A percentile compares a stretch with the other conserved stretches of the same genome.
These are phyloP conservation scores for Rhododendron molle DNA, from an alignment of 148 eudicot species.

Conservation along the genomic window DNA sequence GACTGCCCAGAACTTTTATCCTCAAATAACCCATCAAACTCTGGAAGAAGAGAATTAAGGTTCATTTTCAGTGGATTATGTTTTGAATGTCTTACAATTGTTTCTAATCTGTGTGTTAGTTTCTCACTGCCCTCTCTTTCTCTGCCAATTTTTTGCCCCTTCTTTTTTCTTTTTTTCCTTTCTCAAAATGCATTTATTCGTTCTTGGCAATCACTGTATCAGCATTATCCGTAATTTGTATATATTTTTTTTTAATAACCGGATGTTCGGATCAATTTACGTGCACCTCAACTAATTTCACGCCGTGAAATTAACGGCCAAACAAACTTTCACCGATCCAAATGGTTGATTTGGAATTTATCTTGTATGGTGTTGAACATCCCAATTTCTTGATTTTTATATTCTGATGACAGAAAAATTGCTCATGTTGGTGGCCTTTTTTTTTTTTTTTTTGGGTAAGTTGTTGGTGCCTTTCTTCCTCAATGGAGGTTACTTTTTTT, in stretches of 20 bases:
- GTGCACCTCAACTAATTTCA: no score
- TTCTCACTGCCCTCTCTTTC: neutral
- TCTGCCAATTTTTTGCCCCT: neutral
- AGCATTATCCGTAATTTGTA: neutral
- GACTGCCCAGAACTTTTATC: neutral
- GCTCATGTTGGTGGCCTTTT: neutral
- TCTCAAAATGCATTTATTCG: neutral
- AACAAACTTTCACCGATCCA: no score
- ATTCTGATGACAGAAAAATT: neutral
- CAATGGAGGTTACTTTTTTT: neutral
- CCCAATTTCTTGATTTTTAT: neutral
- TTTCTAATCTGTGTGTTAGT: neutral
- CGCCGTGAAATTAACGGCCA: no score
- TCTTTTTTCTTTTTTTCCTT: neutral
- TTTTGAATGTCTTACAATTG: neutral
- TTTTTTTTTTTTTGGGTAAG: no score
- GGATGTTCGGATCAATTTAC: no score
- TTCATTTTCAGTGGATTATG: neutral
- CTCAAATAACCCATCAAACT: neutral
- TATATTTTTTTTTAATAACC: no score
- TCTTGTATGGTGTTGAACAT: neutral
- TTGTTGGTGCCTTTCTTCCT: slow-evolving; percentile 8
- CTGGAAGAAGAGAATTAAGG: neutral
- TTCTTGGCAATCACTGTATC: neutral
- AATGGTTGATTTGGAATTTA: neutral